phyloP scores from a whole-genome alignment of 2,329 filamentous ascomycete species.

The Fusarium secorum region DNA sequence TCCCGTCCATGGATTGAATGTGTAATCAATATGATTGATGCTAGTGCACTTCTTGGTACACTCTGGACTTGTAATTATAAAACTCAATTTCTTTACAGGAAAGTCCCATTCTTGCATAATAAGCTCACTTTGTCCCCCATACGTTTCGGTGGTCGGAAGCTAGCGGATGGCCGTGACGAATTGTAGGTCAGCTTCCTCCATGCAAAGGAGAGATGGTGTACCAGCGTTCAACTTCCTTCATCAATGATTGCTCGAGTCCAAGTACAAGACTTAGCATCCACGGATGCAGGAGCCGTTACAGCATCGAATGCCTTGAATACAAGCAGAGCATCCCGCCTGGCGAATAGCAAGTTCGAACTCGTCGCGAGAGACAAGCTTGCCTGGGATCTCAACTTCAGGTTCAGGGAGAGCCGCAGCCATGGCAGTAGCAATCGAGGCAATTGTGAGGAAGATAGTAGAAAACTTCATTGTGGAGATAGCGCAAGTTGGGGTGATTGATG shows the following conservation, averaged over 20 bases:
- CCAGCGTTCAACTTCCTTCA: not conserved
- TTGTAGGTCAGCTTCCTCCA: not conserved
- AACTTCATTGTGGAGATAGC: not conserved
- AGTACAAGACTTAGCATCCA: not conserved
- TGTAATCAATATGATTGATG: too few relatives aligned
- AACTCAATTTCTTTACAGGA: not conserved
- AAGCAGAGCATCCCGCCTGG: not conserved
- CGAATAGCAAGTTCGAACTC: not conserved
- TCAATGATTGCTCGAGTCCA: not conserved
- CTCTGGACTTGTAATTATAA: not conserved
- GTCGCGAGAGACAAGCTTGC: not conserved
- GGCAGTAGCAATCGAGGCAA: not conserved
- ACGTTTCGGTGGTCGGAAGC: fast-evolving
- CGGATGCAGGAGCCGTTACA: not conserved
- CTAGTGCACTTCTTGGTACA: too few relatives aligned
- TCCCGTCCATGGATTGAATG: too few relatives aligned
- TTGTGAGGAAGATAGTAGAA: not conserved
- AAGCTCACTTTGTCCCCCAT: not conserved
- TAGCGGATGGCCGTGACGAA: fast-evolving
- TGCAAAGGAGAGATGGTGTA: not conserved
- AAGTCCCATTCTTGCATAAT: not conserved
- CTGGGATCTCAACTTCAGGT: not conserved
- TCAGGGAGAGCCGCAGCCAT: not conserved
- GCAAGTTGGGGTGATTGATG: too few relatives aligned
- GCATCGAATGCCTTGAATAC: not conserved